These are phyloP conservation scores for Pleoardoris graminearum DNA, from an alignment of 2,329 filamentous ascomycete species.

Conservation along the genomic window DNA sequence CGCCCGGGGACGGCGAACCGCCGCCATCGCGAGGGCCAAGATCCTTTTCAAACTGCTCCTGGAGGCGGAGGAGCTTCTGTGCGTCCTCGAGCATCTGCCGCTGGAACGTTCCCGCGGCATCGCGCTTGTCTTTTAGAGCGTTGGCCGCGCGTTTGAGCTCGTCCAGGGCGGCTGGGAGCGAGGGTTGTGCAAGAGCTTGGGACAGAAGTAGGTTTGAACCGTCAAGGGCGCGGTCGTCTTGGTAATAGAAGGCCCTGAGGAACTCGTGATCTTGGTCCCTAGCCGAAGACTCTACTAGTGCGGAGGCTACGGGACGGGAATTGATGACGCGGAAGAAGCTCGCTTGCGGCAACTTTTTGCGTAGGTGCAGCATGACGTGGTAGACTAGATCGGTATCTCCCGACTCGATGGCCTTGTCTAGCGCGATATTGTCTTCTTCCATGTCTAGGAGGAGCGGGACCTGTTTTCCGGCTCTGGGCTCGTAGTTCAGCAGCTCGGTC, in stretches of 20 bases:
- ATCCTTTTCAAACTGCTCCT: slow-evolving; percentile 85
- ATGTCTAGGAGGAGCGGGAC: slow-evolving; percentile 90
- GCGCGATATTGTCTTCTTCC: slow-evolving; percentile 91
- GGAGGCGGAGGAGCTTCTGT: slow-evolving; percentile 76
- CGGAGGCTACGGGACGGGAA: slow-evolving; percentile 78
- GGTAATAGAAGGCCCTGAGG: slow-evolving; percentile 95
- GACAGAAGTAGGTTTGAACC: slow-evolving; percentile 84
- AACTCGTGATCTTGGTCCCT: slow-evolving; percentile 76
- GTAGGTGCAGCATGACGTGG: slow-evolving; percentile 83
- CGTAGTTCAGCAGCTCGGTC: slow-evolving; percentile 88
- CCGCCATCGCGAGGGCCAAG: slow-evolving; percentile 60
- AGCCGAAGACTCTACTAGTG: slow-evolving; percentile 85
- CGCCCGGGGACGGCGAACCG: slow-evolving; percentile 35
- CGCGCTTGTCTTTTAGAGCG: slow-evolving; percentile 79
- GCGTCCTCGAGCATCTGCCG: slow-evolving; percentile 78
- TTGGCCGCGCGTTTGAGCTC: slow-evolving; percentile 84
- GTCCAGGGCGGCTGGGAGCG: slow-evolving; percentile 71
- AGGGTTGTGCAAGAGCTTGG: slow-evolving; percentile 76
- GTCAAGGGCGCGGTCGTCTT: slow-evolving; percentile 88
- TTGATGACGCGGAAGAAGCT: slow-evolving; percentile 93
- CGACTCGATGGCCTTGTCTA: slow-evolving; percentile 95
- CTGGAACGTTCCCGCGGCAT: slow-evolving; percentile 70
- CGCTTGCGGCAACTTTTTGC: slow-evolving; percentile 86
- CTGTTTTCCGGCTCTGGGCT: slow-evolving; percentile 92
- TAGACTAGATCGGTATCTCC: slow-evolving; percentile 93